Evolutionary conservation across 1,284 basidiomycete species (phyloP), one percentile per base, ranked within the genome.

Genomic region (Apiotrichum brassicae): DNA sequence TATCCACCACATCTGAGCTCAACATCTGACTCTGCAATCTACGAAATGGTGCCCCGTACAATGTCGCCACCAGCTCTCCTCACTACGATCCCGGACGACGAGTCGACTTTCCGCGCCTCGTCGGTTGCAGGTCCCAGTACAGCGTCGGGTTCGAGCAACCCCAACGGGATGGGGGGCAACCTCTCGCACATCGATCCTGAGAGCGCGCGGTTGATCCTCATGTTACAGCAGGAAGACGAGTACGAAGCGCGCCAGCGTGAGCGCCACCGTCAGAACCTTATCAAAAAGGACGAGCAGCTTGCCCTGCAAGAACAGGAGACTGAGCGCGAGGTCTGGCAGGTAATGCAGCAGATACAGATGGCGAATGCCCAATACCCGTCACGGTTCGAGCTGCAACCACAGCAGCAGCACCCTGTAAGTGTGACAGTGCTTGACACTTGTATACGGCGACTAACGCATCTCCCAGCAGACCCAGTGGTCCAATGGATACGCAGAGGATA

Each of bases 231-330:
- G 16, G 65, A 70, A 49, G 66, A 68, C n/a, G 58, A 64, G 16
- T 63, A 69, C 36, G 42, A 55, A 24, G 55, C 51, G 9, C 54
- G 58, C 24, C 54, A 56, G 16, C 48, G 65, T 13, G 33, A 34
- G n/a, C 33, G 33, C 7, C 33, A 34, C 13, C 33, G 33, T 34
- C 14, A 16, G 18, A 55, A 57, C 37, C 32, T 34, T 4, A 34
- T 49, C 1, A 7, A 18, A 19, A 60, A 58, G 32, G 72, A 73
- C 47, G 61, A 65, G 44, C 57, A 61, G 36, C 46, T 70, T 3
- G 72, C 72, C 2, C 52, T 65, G 42, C 57, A 58, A 34, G 67
- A 69, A 41, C 72, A 74, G 54, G 65, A 68, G 42, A 60, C 57
- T 28, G 72, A 74, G 49, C 61, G 68, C 35, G 68, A 66, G 30